These are phyloP conservation scores for Leccinum griseonigrum DNA, from an alignment of 1,284 basidiomycete genomes.

Conservation along the genomic window DNA sequence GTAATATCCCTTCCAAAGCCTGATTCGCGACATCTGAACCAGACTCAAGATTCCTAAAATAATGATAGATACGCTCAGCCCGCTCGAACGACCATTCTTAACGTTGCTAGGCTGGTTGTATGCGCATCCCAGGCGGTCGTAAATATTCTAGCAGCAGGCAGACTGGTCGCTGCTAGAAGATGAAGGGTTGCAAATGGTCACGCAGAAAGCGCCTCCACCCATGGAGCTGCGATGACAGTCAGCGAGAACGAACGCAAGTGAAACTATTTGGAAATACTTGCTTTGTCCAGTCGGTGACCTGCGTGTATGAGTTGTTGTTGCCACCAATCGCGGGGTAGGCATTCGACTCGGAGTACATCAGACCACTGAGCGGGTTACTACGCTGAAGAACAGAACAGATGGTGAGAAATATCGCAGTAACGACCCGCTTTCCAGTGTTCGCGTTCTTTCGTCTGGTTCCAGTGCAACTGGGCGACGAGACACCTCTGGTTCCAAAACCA, in stretches of 20 bases:
- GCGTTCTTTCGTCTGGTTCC: constrained; percentile 8
- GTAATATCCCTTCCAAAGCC: constrained; percentile 59
- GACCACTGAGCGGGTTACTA: constrained; percentile 62
- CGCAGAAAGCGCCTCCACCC: constrained; percentile 50
- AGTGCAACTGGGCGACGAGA: not conserved
- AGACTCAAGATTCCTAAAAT: constrained; percentile 65
- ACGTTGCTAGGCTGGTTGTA: constrained; percentile 69
- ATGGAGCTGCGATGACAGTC: constrained; percentile 48
- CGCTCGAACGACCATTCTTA: constrained; percentile 33
- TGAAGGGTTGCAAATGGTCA: constrained; percentile 59
- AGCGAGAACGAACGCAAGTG: not conserved
- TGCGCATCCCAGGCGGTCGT: constrained; percentile 63
- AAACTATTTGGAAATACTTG: constrained; percentile 22
- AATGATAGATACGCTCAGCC: not conserved
- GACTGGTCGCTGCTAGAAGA: constrained; percentile 39
- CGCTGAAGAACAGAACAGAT: constrained; percentile 34
- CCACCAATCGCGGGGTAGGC: constrained; percentile 41
- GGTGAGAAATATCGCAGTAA: constrained; percentile 26
- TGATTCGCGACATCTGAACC: constrained; percentile 71
- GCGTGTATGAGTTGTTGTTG: constrained; percentile 39
- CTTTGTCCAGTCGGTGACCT: constrained; percentile 59
- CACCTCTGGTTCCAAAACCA: not conserved
- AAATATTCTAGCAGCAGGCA: constrained; percentile 59
- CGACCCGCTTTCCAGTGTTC: constrained; percentile 17
- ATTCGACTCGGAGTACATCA: constrained; percentile 51